Percentiles rank a stretch among this genome's conserved stretches.
Conservation (phyloP, 2,329 filamentous ascomycete species). For the Aspergillus costaricaensis region DNA sequence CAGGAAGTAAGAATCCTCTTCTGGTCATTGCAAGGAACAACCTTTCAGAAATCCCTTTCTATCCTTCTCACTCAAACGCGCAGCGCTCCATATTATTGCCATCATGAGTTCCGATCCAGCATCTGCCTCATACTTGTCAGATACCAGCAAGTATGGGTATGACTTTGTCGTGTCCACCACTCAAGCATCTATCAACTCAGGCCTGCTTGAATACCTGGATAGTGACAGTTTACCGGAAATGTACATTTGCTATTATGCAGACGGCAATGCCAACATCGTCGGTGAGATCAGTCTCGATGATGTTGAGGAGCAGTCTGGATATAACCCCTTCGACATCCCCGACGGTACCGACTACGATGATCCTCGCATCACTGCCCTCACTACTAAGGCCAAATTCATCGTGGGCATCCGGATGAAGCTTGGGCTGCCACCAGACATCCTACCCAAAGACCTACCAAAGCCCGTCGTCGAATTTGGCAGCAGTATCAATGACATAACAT, state of each 20-base stretch:
- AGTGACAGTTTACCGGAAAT: not conserved
- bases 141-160: not conserved
- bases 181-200: conserved; percentile 11
- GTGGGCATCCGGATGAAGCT: conserved; percentile 6
- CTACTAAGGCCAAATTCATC: not conserved
- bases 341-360: not conserved
- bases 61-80: no score
- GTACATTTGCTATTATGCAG: conserved; percentile 10
- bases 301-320: not conserved
- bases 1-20: no score
- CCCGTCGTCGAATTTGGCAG: no score
- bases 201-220: not conserved
- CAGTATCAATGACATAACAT: not conserved
- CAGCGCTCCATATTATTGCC: not conserved
- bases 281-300: conserved; percentile 7
- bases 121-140: not conserved
- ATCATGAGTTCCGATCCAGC: not conserved
- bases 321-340: conserved; percentile 9
- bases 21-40: no score
- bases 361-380: not conserved
- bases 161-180: conserved; percentile 14
- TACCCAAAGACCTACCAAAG: not conserved
- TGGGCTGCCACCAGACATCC: not conserved
- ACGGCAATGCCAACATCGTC: not conserved
- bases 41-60: not conserved